phyloP scores from a whole-genome alignment of 106 monocot species.

The Narthecium ossifragum region DNA sequence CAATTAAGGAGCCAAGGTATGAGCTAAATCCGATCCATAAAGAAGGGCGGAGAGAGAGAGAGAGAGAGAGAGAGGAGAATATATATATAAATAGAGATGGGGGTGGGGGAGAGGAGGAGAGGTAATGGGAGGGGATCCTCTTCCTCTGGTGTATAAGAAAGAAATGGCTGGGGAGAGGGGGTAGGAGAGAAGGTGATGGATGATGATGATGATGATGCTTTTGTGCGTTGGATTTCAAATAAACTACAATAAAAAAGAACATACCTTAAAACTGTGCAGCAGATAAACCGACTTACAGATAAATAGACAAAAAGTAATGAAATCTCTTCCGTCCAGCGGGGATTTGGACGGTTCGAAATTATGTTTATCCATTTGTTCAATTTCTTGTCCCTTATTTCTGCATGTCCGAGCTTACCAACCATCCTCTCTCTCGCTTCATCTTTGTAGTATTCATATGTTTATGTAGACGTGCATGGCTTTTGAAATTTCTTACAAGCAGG shows the following conservation, averaged over 20 bases:
- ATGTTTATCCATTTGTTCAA: no score
- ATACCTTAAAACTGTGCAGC: neutral
- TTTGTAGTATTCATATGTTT: no score
- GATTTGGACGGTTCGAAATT: no score
- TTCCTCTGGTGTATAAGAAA: neutral
- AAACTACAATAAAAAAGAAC: no score
- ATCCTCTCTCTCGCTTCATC: no score
- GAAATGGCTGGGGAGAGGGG: neutral
- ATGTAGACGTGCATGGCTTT: no score
- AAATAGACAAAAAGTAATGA: neutral
- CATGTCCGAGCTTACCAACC: no score
- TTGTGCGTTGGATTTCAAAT: neutral
- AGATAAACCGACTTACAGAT: neutral
- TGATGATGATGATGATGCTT: neutral
- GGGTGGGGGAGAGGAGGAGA: neutral
- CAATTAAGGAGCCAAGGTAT: neutral
- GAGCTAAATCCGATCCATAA: neutral
- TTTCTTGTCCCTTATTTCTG: no score
- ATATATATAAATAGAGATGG: neutral
- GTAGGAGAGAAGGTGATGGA: neutral
- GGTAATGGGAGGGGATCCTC: neutral
- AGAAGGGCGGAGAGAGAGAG: neutral
- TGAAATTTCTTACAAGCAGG: no score
- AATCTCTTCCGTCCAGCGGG: no score
- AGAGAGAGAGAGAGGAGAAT: conserved; percentile 4